These are phyloP conservation scores for Moesziomyces antarcticus DNA, from an alignment of 1,284 basidiomycete genomes.

Conservation along the genomic window DNA sequence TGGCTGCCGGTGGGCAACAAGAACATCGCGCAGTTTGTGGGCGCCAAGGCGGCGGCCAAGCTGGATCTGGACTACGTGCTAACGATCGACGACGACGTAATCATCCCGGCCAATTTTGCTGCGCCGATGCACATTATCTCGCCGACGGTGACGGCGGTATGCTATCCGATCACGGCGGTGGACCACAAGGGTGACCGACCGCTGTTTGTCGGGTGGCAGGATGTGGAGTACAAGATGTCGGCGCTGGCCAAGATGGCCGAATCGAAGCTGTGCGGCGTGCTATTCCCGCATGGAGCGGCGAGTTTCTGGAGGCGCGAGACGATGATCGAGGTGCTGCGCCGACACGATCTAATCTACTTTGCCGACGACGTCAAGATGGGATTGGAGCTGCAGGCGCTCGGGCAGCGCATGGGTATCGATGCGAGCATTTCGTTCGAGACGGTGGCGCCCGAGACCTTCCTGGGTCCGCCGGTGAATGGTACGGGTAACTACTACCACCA, in stretches of 20 bases:
- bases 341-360: conserved; percentile 38
- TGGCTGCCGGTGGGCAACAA: conserved; percentile 43
- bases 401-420: conserved; percentile 25
- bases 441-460: conserved; percentile 33
- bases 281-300: conserved; percentile 39
- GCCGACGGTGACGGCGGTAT: conserved; percentile 26
- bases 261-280: conserved; percentile 28
- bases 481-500: conserved; percentile 37
- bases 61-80: conserved; percentile 35
- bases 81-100: conserved; percentile 45
- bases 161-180: conserved; percentile 41
- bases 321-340: conserved; percentile 24
- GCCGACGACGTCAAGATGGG: conserved; percentile 48
- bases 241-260: conserved; percentile 40
- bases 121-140: conserved; percentile 38
- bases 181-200: conserved; percentile 40
- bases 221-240: conserved; percentile 47
- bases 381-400: conserved; percentile 31
- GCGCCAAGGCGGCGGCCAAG: conserved; percentile 23
- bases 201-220: conserved; percentile 43
- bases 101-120: conserved; percentile 38
- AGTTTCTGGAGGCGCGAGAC: conserved; percentile 36
- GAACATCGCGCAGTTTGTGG: conserved; percentile 43
- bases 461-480: conserved; percentile 21
- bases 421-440: conserved; percentile 34